Conservation (phyloP, 2,329 filamentous ascomycete species). For the Diplodia seriata region DNA sequence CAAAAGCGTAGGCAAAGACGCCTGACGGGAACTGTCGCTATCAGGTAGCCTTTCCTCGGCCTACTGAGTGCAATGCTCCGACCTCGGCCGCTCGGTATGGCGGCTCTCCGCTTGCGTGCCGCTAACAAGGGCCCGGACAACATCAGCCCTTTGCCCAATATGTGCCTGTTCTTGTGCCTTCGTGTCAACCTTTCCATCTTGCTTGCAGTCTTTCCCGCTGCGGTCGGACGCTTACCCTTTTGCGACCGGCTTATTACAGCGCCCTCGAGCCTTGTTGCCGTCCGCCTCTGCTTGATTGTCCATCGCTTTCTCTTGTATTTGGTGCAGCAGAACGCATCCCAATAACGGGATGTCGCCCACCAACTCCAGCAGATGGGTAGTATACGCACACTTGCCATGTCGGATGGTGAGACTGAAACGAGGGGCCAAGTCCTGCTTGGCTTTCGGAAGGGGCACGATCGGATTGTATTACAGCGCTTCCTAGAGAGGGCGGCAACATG, state of each 20-base stretch:
- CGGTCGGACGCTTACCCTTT: not conserved
- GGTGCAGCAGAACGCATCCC: not conserved
- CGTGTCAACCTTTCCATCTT: not conserved
- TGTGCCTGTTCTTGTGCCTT: not conserved
- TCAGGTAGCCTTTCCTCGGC: not conserved
- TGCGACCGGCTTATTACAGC: not conserved
- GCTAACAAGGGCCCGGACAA: not conserved
- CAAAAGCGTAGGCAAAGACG: not conserved
- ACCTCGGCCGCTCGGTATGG: not conserved
- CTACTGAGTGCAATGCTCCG: not conserved
- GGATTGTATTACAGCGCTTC: not conserved
- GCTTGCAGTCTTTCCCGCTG: not conserved
- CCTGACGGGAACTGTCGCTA: not conserved
- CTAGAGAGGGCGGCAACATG: not conserved
- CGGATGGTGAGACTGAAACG: not conserved
- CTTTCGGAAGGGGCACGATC: not conserved
- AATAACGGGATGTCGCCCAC: not conserved
- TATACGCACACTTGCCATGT: not conserved
- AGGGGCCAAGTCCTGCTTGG: not conserved
- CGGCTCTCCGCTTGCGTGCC: not conserved
- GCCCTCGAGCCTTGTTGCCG: not conserved
- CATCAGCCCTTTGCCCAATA: not conserved
- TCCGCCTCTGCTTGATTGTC: not conserved
- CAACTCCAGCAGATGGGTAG: not conserved
- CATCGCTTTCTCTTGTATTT: not conserved